Evolutionary conservation across 1,284 basidiomycete genomes (phyloP).

Genomic region (Puccinia coronata): DNA sequence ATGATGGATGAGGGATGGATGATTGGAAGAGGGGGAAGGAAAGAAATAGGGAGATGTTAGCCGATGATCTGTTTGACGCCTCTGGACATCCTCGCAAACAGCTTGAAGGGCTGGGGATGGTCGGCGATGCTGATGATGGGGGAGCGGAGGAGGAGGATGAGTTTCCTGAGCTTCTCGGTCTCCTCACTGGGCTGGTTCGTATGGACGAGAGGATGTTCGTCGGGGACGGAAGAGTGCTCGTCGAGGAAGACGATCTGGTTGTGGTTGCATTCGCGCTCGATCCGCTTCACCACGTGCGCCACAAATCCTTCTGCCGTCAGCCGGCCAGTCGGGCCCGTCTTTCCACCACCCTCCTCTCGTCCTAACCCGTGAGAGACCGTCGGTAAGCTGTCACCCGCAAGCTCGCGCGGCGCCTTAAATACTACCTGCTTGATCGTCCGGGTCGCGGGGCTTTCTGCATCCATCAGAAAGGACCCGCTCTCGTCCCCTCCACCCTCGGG

Average conservation of each 20-base stretch:
- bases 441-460: background rate
- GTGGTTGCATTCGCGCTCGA: background rate
- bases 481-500: background rate
- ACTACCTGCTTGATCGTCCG: conserved; percentile 1
- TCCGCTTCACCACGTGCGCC: background rate
- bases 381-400: background rate
- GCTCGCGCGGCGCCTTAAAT: conserved; percentile 13
- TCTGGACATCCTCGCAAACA: conserved; percentile 22
- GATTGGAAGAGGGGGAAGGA: background rate
- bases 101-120: background rate
- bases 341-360: conserved; percentile 61
- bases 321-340: background rate
- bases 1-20: background rate
- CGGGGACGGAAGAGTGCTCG: background rate
- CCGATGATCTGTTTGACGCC: conserved; percentile 46
- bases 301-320: conserved; percentile 13
- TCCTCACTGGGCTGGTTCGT: background rate
- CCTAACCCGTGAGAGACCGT: background rate
- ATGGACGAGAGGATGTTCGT: background rate
- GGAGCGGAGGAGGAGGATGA: background rate
- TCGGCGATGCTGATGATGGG: conserved; percentile 34
- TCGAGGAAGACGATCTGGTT: conserved; percentile 11
- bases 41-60: background rate
- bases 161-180: conserved; percentile 4
- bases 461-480: background rate